Conservation (phyloP, 805 yeast species). For the Saturnispora sanitii region DNA sequence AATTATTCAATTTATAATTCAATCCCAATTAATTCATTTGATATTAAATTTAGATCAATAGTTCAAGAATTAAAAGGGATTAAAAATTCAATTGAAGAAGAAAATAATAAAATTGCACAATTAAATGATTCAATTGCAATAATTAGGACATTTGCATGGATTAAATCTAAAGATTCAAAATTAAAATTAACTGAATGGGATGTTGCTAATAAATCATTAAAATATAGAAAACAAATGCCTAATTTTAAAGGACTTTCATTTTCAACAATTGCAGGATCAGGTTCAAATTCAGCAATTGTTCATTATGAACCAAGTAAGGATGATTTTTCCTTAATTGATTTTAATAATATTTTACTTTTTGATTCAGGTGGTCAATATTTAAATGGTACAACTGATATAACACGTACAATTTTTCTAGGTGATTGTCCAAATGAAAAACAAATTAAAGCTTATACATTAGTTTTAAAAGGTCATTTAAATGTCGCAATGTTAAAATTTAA, state of each 20-base stretch:
- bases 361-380: conserved; percentile 90
- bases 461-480: conserved; percentile 84
- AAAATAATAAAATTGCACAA: conserved; percentile 69
- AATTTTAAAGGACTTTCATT: conserved; percentile 62
- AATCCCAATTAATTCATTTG: conserved; percentile 18
- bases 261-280: conserved; percentile 68
- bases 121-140: conserved; percentile 75
- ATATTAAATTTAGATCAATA: conserved; percentile 19
- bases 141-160: conserved; percentile 71
- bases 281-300: conserved; percentile 64
- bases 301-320: conserved; percentile 65
- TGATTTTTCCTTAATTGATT: conserved; percentile 51
- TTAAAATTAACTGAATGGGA: conserved; percentile 41
- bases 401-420: conserved; percentile 72
- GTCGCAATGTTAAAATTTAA: conserved; percentile 76
- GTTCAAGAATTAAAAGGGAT: conserved; percentile 59
- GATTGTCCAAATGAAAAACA: conserved; percentile 45
- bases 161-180: conserved; percentile 45
- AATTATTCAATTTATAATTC: conserved; percentile 22
- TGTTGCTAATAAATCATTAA: conserved; percentile 45
- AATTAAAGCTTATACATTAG: conserved; percentile 65
- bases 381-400: conserved; percentile 95
- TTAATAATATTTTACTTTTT: conserved; percentile 57
- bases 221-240: conserved; percentile 31
- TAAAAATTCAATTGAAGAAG: conserved; percentile 64